Evolutionary conservation across 768 basidiomycete genomes (phyloP).

Genomic region (Tulasnella sp.): DNA sequence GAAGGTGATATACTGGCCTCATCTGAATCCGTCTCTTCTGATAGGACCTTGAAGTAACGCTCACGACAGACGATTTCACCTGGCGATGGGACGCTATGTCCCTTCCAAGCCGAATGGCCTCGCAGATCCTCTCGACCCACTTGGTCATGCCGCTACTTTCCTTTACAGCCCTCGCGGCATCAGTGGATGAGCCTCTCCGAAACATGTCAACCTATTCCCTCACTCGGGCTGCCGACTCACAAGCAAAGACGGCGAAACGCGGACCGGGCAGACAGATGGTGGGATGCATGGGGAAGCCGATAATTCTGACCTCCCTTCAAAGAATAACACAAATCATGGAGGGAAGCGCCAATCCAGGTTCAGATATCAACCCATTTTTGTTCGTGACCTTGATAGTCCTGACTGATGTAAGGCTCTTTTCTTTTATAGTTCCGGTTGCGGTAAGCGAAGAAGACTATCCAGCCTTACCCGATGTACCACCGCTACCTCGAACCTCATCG

Average conservation of each 20-base stretch:
- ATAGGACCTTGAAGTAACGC: slow-evolving; percentile 13
- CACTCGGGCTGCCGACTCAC: slow-evolving; percentile 4
- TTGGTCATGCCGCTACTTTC: slow-evolving; percentile 13
- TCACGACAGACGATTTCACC: neutral
- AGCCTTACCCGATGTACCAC: neutral
- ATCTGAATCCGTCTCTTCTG: neutral
- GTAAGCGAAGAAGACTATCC: slow-evolving; percentile 4
- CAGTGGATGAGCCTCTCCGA: neutral
- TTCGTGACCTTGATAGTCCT: neutral
- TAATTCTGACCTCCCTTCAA: neutral
- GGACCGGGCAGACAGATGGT: neutral
- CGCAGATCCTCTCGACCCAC: slow-evolving; percentile 9
- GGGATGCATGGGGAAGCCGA: slow-evolving; percentile 1
- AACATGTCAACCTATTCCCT: neutral
- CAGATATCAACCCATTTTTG: neutral
- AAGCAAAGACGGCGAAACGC: slow-evolving; percentile 9
- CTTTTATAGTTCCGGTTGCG: neutral
- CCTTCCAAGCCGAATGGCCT: neutral
- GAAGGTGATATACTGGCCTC: neutral
- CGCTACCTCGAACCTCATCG: neutral
- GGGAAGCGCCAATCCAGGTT: neutral
- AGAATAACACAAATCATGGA: slow-evolving; percentile 5
- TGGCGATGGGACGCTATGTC: slow-evolving; percentile 17
- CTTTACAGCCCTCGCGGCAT: slow-evolving; percentile 6
- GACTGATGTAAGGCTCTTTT: neutral